These are phyloP conservation scores for Phytophthora vignae DNA, from an alignment of 352 stramenopile genomes.

Conservation along the genomic window DNA sequence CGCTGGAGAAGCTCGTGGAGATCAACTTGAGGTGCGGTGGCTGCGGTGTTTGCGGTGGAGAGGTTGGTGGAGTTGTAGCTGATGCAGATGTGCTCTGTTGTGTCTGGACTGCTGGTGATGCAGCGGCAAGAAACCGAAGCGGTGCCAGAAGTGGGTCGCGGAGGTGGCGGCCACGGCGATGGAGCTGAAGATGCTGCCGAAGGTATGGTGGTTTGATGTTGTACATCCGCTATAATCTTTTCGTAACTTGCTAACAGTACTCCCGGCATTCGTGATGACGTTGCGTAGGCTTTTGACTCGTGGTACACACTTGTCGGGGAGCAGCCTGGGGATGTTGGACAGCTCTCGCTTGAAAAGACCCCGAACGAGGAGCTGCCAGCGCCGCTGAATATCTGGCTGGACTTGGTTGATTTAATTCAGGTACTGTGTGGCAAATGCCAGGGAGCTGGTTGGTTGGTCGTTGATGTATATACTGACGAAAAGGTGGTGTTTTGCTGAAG, in stretches of 20 bases:
- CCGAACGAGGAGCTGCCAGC: constrained; percentile 75
- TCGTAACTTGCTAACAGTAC: neutral
- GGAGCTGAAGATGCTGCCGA: constrained; percentile 61
- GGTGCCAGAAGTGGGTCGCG: constrained; percentile 82
- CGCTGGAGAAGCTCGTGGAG: constrained; percentile 75
- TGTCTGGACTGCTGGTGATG: neutral
- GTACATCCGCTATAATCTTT: neutral
- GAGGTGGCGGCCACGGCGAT: constrained; percentile 69
- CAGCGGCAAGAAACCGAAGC: constrained; percentile 79
- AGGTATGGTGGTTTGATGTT: constrained; percentile 15
- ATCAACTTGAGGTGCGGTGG: constrained; percentile 66
- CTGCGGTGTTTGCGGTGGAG: neutral
- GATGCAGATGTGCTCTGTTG: neutral
- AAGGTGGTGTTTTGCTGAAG: constrained; percentile 35
- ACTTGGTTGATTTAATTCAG: constrained; percentile 80
- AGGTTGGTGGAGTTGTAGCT: constrained; percentile 6
- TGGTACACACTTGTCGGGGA: constrained; percentile 77
- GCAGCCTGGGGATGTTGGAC: constrained; percentile 25
- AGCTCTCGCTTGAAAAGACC: constrained; percentile 55
- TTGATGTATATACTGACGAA: constrained; percentile 4
- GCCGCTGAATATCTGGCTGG: constrained; percentile 73
- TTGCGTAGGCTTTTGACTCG: constrained; percentile 69
- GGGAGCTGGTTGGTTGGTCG: neutral
- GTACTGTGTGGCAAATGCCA: constrained; percentile 31
- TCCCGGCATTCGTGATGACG: neutral